Base-by-base conservation (phyloP, 1,284 basidiomycete genomes). In the Ustilago xerochloae region DNA sequence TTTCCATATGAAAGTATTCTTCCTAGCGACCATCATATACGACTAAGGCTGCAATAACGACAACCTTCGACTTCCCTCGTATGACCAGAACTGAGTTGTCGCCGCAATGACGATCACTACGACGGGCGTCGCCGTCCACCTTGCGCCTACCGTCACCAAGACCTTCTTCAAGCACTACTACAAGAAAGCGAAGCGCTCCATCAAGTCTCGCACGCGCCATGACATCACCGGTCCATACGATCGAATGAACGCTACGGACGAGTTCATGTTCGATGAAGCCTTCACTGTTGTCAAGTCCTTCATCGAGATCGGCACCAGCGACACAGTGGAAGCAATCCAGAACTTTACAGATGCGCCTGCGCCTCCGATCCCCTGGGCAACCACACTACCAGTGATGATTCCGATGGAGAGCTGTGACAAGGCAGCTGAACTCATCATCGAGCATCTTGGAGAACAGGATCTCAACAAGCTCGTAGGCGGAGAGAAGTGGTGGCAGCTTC, bases 401-500 rank as follows among this genome's bases (percentile, higher is more conserved):
- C 87, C 88, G 0, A 84, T 87, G 32, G 70, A 80, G 18, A 90
- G 88, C 60, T 94, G 94, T 78, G 89, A 92, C 48, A 87, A 91
- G 28, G 93, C 96, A 0, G 93, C 96, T 1, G 85, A 87, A 6
- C 85, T 90, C 68, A 88, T 99, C 43, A 90, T 95, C 57, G 87
- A 89, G 62, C 93, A 90, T 1, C 87, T 99, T 12, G 95, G 96
- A 0, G 93, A 94, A 9, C 89, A 92, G 71, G 91, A 85, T 91
- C 30, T 92, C 9, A 89, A 89, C 73, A 88, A 88, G 56, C 84
- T 94, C 26, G 90, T 94, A 1, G 95, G 95, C 16, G 96, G 95
- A 2, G 90, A 90, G 7, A 94, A 94, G 80, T 98, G 96, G 94
- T 98, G 95, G 96, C 94, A 84, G 79, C 48, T 84, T n/a, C 76